phyloP scores from a whole-genome alignment of 495 filamentous ascomycete genomes.

The Aspergillus cavernicola region DNA sequence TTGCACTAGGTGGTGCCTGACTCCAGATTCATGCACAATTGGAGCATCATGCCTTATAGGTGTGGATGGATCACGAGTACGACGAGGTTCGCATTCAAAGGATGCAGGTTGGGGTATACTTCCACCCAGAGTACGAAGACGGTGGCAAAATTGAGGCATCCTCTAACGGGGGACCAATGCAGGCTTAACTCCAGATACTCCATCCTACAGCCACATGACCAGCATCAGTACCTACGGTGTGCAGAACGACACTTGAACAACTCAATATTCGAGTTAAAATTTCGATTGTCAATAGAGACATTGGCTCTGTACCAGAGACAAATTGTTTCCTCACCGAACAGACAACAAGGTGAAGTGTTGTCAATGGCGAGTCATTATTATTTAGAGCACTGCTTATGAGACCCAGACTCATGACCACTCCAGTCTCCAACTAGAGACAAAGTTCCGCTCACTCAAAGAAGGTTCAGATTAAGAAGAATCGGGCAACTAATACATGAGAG shows the following conservation, averaged over 20 bases:
- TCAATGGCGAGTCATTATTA: too few relatives aligned
- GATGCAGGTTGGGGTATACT: background rate
- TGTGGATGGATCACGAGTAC: too few relatives aligned
- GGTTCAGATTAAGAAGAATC: background rate
- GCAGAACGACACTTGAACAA: background rate
- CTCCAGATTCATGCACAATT: too few relatives aligned
- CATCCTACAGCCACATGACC: background rate
- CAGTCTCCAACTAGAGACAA: too few relatives aligned
- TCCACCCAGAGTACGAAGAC: background rate
- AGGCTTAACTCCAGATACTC: background rate
- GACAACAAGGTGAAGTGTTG: too few relatives aligned
- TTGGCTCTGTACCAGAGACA: too few relatives aligned
- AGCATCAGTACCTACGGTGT: background rate
- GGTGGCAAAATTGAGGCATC: background rate
- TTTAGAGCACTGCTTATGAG: too few relatives aligned
- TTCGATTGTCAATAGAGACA: too few relatives aligned
- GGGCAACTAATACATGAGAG: background rate
- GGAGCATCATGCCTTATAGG: too few relatives aligned
- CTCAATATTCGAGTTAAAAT: background rate
- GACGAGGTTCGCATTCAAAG: background rate
- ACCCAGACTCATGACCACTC: too few relatives aligned
- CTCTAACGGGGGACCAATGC: conserved; percentile 3
- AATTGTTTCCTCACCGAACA: too few relatives aligned
- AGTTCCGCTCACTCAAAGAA: background rate
- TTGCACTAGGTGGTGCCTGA: too few relatives aligned